phyloP scores from a whole-genome alignment of 768 basidiomycete genomes.

The Xerocomus spinulosus region DNA sequence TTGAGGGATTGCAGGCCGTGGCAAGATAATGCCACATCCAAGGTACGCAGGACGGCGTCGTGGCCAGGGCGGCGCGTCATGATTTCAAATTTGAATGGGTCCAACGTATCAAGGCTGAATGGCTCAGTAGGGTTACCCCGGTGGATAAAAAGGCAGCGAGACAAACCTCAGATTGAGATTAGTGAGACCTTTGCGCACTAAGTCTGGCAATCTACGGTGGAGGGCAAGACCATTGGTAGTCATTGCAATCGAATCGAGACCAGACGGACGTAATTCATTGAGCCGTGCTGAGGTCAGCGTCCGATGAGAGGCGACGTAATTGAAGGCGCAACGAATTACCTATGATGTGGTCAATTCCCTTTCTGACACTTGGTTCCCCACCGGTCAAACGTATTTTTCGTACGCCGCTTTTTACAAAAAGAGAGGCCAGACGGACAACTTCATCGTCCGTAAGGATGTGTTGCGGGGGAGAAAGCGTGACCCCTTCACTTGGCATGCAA shows the following conservation, averaged over 20 bases:
- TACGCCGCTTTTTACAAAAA: constrained; percentile 81
- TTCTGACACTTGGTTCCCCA: constrained; percentile 83
- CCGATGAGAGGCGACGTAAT: constrained; percentile 1
- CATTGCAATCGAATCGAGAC: constrained; percentile 76
- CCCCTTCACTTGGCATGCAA: constrained; percentile 83
- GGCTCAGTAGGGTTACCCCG: constrained; percentile 3
- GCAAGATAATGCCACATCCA: constrained; percentile 57
- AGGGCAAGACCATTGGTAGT: constrained; percentile 80
- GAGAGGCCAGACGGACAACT: constrained; percentile 60
- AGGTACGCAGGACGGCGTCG: constrained; percentile 64
- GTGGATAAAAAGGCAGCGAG: constrained; percentile 1
- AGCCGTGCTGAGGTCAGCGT: constrained; percentile 45
- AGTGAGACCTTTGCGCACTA: constrained; percentile 69
- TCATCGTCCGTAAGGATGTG: constrained; percentile 75
- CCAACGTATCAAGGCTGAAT: constrained; percentile 73
- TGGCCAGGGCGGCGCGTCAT: constrained; percentile 80
- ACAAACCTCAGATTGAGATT: constrained; percentile 64
- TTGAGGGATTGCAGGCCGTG: constrained; percentile 59
- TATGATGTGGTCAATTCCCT: constrained; percentile 66
- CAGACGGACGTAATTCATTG: constrained; percentile 53
- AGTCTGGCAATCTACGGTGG: constrained; percentile 62
- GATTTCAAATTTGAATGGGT: constrained; percentile 82
- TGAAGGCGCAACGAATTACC: constrained; percentile 37
- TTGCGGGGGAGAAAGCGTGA: constrained; percentile 65
- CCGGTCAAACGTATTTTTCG: constrained; percentile 86